phyloP scores from a whole-genome alignment of 2,329 filamentous ascomycete species.

The Sporothrix humicola region DNA sequence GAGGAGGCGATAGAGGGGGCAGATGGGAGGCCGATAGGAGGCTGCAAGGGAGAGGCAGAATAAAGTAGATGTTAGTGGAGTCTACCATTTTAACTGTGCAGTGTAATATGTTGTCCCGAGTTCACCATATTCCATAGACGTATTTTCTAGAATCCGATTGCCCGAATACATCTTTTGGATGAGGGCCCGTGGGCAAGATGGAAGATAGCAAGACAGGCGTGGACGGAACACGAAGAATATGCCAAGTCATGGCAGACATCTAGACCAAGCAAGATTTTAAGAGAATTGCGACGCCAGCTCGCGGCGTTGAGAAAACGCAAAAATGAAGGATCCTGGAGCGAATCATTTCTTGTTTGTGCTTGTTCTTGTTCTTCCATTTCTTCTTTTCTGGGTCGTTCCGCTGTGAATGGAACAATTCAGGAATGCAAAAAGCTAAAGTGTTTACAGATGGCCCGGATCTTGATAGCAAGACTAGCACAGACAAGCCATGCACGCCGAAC shows the following conservation, averaged over 20 bases:
- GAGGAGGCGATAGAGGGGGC: not conserved
- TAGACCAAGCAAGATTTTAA: not conserved
- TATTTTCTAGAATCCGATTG: not conserved
- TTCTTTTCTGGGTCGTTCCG: not conserved
- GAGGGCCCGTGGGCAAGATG: not conserved
- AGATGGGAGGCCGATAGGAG: not conserved
- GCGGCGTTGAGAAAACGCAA: not conserved
- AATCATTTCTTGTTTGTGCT: not conserved
- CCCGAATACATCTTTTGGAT: not conserved
- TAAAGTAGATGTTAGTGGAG: not conserved
- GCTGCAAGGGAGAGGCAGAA: not conserved
- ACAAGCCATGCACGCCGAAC: not conserved
- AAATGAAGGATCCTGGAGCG: not conserved
- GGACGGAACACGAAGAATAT: not conserved
- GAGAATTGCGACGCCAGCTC: not conserved
- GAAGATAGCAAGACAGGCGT: not conserved
- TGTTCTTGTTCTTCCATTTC: too few relatives aligned
- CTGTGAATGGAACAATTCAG: not conserved
- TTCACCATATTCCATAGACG: not conserved
- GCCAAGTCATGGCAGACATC: conserved; percentile 3
- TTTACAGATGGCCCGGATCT: not conserved
- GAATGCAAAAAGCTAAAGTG: conserved; percentile 26
- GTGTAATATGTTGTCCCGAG: not conserved
- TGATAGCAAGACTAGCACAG: too few relatives aligned
- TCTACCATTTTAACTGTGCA: not conserved